phyloP scores from a whole-genome alignment of 306 rosid species.

The Dalbergia oliveri region DNA sequence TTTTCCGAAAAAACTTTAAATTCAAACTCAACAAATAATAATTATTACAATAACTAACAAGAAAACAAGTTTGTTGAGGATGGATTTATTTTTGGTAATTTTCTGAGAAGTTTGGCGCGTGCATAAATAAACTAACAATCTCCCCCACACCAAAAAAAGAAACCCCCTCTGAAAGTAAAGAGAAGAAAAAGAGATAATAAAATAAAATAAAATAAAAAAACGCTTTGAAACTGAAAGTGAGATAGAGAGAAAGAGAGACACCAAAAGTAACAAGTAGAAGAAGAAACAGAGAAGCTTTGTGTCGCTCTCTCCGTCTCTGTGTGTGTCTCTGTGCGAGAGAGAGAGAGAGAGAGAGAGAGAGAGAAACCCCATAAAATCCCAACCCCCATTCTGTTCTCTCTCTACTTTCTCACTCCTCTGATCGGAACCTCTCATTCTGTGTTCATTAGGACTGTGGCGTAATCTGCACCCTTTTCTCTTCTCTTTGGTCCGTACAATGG shows the following conservation, averaged over 20 bases:
- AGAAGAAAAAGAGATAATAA: slow-evolving; percentile 38
- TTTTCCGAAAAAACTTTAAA: no score
- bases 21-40: background rate
- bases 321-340: background rate
- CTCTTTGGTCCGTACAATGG: slow-evolving; percentile 79
- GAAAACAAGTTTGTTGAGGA: background rate
- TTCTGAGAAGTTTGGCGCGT: slow-evolving; percentile 63
- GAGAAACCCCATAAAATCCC: slow-evolving; percentile 55
- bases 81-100: slow-evolving; percentile 28
- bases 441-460: slow-evolving; percentile 23
- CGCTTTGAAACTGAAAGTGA: slow-evolving; percentile 58
- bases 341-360: slow-evolving; percentile 37
- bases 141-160: slow-evolving; percentile 40
- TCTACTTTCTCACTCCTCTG: slow-evolving; percentile 59
- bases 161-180: slow-evolving; percentile 25
- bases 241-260: slow-evolving; percentile 52
- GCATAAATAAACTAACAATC: slow-evolving; percentile 53
- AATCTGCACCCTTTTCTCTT: slow-evolving; percentile 20
- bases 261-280: slow-evolving; percentile 23
- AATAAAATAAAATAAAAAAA: slow-evolving; percentile 39
- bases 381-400: slow-evolving; percentile 40
- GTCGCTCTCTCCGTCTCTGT: background rate
- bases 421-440: slow-evolving; percentile 68
- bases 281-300: slow-evolving; percentile 53
- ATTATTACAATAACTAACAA: background rate